phyloP scores from a whole-genome alignment of 768 basidiomycete species.

The Pulveroboletus sp. region DNA sequence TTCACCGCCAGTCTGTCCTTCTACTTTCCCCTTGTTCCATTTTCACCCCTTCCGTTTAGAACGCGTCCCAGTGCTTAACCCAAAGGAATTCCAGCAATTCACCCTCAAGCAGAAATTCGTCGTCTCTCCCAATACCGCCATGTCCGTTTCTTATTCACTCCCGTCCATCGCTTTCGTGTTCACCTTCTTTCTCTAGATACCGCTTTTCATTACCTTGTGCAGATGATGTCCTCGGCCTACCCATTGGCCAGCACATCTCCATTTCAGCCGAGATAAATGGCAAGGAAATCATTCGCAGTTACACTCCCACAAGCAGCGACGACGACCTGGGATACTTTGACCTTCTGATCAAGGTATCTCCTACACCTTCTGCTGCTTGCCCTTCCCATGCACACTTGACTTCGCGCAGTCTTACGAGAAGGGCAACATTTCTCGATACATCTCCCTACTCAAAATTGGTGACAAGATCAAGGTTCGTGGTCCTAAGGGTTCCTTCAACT shows the following conservation, averaged over 20 bases:
- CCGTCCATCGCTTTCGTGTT: not conserved
- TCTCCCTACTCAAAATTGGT: conserved; percentile 79
- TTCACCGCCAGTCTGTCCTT: conserved; percentile 39
- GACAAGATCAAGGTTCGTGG: conserved; percentile 90
- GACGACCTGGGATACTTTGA: conserved; percentile 93
- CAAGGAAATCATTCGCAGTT: conserved; percentile 85
- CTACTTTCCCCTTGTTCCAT: not conserved
- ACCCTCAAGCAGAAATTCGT: conserved; percentile 73
- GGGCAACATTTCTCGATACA: conserved; percentile 91
- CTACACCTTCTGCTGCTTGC: not conserved
- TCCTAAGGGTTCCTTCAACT: conserved; percentile 93
- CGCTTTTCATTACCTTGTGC: conserved; percentile 78
- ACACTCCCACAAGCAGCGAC: conserved; percentile 93
- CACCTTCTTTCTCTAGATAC: conserved; percentile 52
- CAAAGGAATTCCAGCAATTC: conserved; percentile 77
- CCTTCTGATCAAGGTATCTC: conserved; percentile 86
- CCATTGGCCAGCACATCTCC: conserved; percentile 95
- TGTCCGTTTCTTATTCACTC: conserved; percentile 48
- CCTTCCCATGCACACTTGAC: not conserved
- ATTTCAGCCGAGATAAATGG: conserved; percentile 87
- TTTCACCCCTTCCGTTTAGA: conserved; percentile 35
- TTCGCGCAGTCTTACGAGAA: conserved; percentile 80
- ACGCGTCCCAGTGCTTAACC: conserved; percentile 66
- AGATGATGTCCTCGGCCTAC: conserved; percentile 82
- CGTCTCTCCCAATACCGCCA: conserved; percentile 93